Evolutionary conservation across 2,329 filamentous ascomycete species (phyloP).

Genomic region (Paracorniculantispora psalliotae): DNA sequence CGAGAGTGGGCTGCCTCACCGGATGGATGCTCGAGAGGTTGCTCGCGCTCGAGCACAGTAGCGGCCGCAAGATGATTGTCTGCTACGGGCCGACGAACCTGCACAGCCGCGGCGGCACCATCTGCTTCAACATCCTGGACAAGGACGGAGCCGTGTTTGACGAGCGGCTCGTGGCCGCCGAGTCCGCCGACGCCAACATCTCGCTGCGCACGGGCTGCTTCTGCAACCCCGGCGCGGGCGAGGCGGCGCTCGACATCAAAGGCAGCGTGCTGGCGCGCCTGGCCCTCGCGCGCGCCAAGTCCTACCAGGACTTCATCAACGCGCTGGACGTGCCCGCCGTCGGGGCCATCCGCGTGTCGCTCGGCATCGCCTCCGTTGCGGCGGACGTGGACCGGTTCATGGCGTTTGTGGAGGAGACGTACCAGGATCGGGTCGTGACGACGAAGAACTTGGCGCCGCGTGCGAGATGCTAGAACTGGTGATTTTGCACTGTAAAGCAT

Average conservation of each 20-base stretch:
- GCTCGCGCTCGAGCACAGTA: slow-evolving; percentile 25
- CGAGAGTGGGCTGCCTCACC: slow-evolving; percentile 32
- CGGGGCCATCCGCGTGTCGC: slow-evolving; percentile 34
- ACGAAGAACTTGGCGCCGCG: slow-evolving; percentile 10
- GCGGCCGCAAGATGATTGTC: slow-evolving; percentile 28
- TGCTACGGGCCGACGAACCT: slow-evolving; percentile 31
- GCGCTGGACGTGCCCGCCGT: slow-evolving; percentile 20
- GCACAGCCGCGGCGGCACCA: slow-evolving; percentile 30
- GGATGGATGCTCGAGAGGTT: slow-evolving; percentile 31
- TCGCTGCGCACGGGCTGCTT: slow-evolving; percentile 39
- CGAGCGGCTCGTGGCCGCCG: slow-evolving; percentile 30
- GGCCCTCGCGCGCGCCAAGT: slow-evolving; percentile 12
- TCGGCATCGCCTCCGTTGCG: slow-evolving; percentile 32
- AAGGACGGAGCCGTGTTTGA: slow-evolving; percentile 28
- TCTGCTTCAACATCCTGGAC: slow-evolving; percentile 37
- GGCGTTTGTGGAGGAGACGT: slow-evolving; percentile 27
- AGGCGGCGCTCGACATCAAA: slow-evolving; percentile 29
- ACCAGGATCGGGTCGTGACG: slow-evolving; percentile 24
- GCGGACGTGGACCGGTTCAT: slow-evolving; percentile 33
- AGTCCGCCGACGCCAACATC: slow-evolving; percentile 29
- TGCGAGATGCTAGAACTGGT: slow-evolving; percentile 9
- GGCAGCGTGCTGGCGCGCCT: slow-evolving; percentile 14
- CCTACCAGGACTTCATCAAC: slow-evolving; percentile 21
- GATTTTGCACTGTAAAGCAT: no score
- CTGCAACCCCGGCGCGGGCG: slow-evolving; percentile 37